Evolutionary conservation across 1,284 basidiomycete species (phyloP).

Genomic region (Phellopilus nigrolimitatus): DNA sequence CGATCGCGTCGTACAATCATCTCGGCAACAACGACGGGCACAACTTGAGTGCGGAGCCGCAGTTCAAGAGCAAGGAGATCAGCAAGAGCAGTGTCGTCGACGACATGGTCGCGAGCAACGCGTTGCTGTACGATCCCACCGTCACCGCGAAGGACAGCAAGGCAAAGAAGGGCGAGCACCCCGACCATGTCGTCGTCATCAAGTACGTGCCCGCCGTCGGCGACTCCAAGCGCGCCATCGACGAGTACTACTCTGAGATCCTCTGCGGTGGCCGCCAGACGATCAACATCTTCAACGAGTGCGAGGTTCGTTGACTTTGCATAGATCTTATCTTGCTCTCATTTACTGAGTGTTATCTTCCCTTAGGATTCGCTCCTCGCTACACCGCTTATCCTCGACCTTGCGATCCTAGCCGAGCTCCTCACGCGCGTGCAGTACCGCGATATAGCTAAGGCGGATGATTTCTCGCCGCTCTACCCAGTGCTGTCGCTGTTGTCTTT

Average conservation of each 20-base stretch:
- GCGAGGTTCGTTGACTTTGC: slow-evolving; percentile 57
- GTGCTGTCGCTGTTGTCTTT: slow-evolving; percentile 88
- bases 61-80: slow-evolving; percentile 99
- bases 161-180: slow-evolving; percentile 84
- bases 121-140: slow-evolving; percentile 83
- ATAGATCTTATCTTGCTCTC: background rate
- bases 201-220: slow-evolving; percentile 93
- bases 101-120: slow-evolving; percentile 94
- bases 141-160: slow-evolving; percentile 54
- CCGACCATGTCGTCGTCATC: slow-evolving; percentile 96
- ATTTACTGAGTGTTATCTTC: slow-evolving; percentile 17
- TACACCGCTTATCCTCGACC: slow-evolving; percentile 92
- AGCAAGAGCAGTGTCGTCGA: slow-evolving; percentile 96
- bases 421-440: slow-evolving; percentile 92
- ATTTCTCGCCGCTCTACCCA: slow-evolving; percentile 81
- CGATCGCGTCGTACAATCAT: slow-evolving; percentile 97
- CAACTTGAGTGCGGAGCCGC: slow-evolving; percentile 87
- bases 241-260: slow-evolving; percentile 98
- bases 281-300: slow-evolving; percentile 95
- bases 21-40: slow-evolving; percentile 97
- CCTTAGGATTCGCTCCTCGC: slow-evolving; percentile 90
- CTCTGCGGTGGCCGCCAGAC: slow-evolving; percentile 78
- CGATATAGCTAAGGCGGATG: slow-evolving; percentile 40
- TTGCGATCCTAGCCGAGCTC: slow-evolving; percentile 91
- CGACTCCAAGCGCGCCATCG: slow-evolving; percentile 96